Evolutionary conservation across 345 rosid species (phyloP).

Genomic region (Noccaea caerulescens): DNA sequence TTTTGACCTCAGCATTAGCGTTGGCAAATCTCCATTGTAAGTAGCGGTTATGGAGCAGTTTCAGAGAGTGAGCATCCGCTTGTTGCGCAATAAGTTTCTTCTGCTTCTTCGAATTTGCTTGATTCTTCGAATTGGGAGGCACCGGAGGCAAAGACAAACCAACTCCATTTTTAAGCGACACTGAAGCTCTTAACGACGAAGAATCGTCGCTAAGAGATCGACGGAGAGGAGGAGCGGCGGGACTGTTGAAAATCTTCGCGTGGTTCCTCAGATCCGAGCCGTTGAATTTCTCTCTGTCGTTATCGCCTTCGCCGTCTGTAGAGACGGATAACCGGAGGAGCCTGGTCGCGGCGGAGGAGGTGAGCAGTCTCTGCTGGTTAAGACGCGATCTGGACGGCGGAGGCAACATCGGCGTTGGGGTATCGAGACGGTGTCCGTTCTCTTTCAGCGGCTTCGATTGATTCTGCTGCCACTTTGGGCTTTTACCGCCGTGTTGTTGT

Average conservation of each 20-base stretch:
- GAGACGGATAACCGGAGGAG: constrained; percentile 53
- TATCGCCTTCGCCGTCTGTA: constrained; percentile 29
- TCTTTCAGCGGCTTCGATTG: constrained; percentile 45
- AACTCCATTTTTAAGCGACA: constrained; percentile 44
- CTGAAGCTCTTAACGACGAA: constrained; percentile 36
- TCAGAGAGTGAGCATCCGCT: constrained; percentile 65
- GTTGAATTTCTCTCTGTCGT: constrained; percentile 18
- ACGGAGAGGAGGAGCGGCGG: constrained; percentile 34
- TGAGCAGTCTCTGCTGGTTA: constrained; percentile 43
- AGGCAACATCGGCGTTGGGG: constrained; percentile 36
- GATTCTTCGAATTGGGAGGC: constrained; percentile 49
- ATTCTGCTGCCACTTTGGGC: constrained; percentile 17
- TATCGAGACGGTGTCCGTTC: constrained; percentile 39
- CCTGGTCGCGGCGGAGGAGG: constrained; percentile 62
- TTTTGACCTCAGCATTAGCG: constrained; percentile 64
- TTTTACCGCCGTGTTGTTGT: constrained; percentile 41
- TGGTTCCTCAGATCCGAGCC: constrained; percentile 29
- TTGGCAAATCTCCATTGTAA: constrained; percentile 91
- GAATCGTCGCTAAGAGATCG: constrained; percentile 38
- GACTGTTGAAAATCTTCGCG: constrained; percentile 14
- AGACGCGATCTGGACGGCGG: constrained; percentile 40
- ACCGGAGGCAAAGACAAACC: constrained; percentile 64
- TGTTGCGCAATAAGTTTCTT: constrained; percentile 62
- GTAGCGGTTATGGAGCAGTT: constrained; percentile 69
- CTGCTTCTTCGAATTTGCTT: constrained; percentile 49